Percentiles rank a stretch among this genome's conserved stretches.
Evolutionary conservation across 2,329 filamentous ascomycete species (phyloP).

Genomic region (Beauveria brongniartii): DNA sequence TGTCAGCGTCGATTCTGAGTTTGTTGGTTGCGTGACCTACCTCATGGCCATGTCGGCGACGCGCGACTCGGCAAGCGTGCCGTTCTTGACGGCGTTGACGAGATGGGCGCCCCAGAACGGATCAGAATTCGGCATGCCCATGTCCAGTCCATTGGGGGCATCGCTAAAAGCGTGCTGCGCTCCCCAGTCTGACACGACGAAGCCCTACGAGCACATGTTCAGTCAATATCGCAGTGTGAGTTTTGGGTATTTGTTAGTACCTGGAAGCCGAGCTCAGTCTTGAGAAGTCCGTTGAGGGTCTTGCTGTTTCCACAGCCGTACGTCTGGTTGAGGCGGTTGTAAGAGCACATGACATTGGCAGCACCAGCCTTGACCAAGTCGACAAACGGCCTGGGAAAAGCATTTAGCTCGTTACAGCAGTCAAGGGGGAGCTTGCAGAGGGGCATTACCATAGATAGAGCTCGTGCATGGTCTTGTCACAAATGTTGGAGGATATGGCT

Average conservation of each 20-base stretch:
- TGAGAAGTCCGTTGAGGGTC: conserved; percentile 58
- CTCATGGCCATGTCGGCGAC: conserved; percentile 54
- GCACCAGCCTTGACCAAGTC: conserved; percentile 57
- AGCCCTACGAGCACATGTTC: conserved; percentile 33
- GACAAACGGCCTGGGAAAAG: conserved; percentile 50
- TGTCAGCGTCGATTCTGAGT: neutral
- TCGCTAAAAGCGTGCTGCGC: conserved; percentile 58
- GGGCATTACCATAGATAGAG: conserved; percentile 54
- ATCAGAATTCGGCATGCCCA: conserved; percentile 54
- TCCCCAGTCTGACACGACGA: conserved; percentile 60
- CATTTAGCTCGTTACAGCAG: neutral
- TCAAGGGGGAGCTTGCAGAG: neutral
- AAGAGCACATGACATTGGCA: conserved; percentile 52
- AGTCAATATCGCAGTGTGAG: neutral
- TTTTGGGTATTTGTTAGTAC: neutral
- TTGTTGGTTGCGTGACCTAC: conserved; percentile 3
- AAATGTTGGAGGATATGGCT: conserved; percentile 48
- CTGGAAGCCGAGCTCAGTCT: conserved; percentile 50
- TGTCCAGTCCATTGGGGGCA: conserved; percentile 59
- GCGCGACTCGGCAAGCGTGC: conserved; percentile 45
- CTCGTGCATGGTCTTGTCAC: conserved; percentile 53
- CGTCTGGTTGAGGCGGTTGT: conserved; percentile 65
- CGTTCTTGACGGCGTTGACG: conserved; percentile 49
- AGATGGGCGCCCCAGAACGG: conserved; percentile 45
- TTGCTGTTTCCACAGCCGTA: conserved; percentile 65